Conservation (phyloP, 2,329 filamentous ascomycete genomes). For the Cercospora nicotianae region DNA sequence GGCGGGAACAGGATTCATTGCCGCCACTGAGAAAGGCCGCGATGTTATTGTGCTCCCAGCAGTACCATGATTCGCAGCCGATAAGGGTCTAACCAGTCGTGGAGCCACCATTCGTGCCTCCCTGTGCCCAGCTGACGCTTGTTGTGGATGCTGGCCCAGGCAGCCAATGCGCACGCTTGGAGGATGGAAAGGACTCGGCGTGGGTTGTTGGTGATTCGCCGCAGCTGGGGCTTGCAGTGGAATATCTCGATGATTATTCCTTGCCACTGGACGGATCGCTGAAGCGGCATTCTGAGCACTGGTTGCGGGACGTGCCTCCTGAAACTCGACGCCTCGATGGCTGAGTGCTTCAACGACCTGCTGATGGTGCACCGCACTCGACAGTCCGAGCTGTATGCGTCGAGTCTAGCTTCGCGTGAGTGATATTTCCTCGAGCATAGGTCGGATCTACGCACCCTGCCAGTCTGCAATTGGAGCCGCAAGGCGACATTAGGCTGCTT, state of each 20-base stretch:
- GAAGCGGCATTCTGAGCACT: constrained; percentile 22
- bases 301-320: constrained; percentile 29
- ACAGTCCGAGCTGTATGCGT: constrained; percentile 38
- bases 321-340: constrained; percentile 34
- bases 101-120: background rate
- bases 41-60: background rate
- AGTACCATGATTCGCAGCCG: background rate
- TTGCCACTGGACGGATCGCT: background rate
- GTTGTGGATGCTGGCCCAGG: background rate
- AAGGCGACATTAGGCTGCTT: constrained; percentile 44
- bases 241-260: background rate
- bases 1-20: background rate
- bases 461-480: constrained; percentile 41
- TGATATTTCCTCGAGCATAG: background rate
- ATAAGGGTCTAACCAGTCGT: background rate
- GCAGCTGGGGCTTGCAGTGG: background rate
- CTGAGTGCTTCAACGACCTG: constrained; percentile 29
- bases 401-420: constrained; percentile 27
- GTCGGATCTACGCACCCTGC: constrained; percentile 35
- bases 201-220: background rate
- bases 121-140: background rate
- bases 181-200: constrained; percentile 18
- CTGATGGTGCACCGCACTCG: constrained; percentile 26
- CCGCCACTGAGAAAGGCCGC: background rate
- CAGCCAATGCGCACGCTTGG: constrained; percentile 18